Evolutionary conservation across 352 stramenopile species (phyloP).

Genomic region (Pythium periplocum): DNA sequence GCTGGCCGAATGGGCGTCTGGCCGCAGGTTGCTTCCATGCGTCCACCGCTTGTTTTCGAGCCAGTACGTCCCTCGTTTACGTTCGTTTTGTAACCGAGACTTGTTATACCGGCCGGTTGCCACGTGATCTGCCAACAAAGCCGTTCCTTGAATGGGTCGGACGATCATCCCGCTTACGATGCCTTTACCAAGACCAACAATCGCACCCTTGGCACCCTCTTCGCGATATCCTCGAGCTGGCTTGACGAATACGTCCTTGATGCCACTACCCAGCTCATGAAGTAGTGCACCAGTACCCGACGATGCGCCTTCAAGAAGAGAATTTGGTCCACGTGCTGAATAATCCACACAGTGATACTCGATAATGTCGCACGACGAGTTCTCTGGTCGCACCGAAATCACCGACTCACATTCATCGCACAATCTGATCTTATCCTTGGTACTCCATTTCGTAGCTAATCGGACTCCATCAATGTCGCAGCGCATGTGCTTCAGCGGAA

Average conservation of each 20-base stretch:
- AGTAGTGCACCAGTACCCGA: constrained; percentile 52
- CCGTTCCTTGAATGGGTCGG: constrained; percentile 43
- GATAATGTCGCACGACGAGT: constrained; percentile 39
- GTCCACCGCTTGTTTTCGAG: constrained; percentile 26
- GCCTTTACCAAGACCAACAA: constrained; percentile 55
- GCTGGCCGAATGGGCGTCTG: constrained; percentile 35
- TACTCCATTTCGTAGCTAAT: constrained; percentile 51
- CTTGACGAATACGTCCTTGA: constrained; percentile 61
- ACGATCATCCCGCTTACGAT: constrained; percentile 40
- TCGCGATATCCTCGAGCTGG: constrained; percentile 53
- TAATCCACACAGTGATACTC: constrained; percentile 66
- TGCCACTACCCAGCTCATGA: constrained; percentile 51
- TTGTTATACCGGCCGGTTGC: constrained; percentile 59
- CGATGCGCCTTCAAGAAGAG: constrained; percentile 40
- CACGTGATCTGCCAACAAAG: constrained; percentile 61
- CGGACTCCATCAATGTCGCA: constrained; percentile 55
- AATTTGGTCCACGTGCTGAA: constrained; percentile 45
- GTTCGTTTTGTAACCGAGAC: constrained; percentile 28
- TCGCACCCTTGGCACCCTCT: constrained; percentile 50
- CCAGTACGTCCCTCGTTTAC: constrained; percentile 43
- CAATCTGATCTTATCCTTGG: constrained; percentile 45
- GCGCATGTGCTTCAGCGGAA: constrained; percentile 85
- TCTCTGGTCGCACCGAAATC: constrained; percentile 35
- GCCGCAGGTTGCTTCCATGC: constrained; percentile 28
- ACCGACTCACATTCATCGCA: constrained; percentile 57